phyloP scores from a whole-genome alignment of 306 rosid genomes.

The Albizia julibrissin region DNA sequence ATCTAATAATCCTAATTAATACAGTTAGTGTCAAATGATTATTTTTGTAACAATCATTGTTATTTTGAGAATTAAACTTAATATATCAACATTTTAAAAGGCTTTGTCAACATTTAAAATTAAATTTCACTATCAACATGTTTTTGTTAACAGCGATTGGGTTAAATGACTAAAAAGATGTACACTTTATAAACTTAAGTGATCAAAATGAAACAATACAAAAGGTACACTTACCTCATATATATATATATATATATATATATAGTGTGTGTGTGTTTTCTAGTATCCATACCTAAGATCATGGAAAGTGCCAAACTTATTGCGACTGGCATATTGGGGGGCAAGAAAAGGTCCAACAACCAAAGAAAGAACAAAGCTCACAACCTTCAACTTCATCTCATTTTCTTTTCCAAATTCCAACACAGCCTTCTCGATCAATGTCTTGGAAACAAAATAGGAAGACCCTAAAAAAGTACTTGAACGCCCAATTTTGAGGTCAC shows the following conservation, averaged over 20 bases:
- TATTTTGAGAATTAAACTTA: no score
- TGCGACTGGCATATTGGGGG: slow-evolving; percentile 44
- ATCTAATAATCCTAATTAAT: not conserved
- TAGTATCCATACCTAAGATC: slow-evolving; percentile 46
- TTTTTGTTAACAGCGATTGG: no score
- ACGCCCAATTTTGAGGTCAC: slow-evolving; percentile 43
- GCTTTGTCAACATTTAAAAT: no score
- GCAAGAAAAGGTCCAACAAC: slow-evolving; percentile 64
- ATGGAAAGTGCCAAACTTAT: slow-evolving; percentile 41
- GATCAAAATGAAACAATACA: no score
- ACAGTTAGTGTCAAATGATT: not conserved
- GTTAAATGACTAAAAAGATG: no score
- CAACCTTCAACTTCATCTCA: slow-evolving; percentile 51
- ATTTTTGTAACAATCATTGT: not conserved
- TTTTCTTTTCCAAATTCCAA: slow-evolving; percentile 48
- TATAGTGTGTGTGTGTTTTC: no score
- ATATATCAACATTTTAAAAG: no score
- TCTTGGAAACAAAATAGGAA: slow-evolving; percentile 59
- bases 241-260: no score
- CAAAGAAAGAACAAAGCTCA: slow-evolving; percentile 54
- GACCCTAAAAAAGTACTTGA: slow-evolving; percentile 15
- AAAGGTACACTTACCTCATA: no score
- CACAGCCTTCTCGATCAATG: slow-evolving; percentile 45
- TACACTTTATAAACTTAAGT: not conserved
- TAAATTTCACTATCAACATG: no score